Evolutionary conservation across 2,329 filamentous ascomycete genomes (phyloP), one percentile per base, ranked within the genome.

Genomic region (Geoglossum cookeanum): DNA sequence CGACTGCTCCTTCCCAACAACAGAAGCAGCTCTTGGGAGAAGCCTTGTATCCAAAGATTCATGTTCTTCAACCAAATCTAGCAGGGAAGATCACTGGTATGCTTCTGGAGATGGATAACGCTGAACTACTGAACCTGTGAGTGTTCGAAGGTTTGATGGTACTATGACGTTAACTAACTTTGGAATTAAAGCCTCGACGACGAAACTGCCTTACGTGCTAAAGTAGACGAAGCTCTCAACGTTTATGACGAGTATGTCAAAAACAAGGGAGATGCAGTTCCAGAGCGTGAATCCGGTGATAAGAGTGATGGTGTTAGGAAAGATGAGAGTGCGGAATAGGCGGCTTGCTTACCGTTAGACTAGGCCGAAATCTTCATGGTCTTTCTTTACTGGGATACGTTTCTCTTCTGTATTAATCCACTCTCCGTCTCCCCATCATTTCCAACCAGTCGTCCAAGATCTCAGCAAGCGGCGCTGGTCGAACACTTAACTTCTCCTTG

Each of bases 171-270:
- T 35, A 1, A 27, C 9, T 39, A 57, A 48, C 61, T 49, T 61
- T 66, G 59, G 64, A 42, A 8, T n/a, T 32, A 51, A 62, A 95
- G 90, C 62, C 88, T 94, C 64, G 87, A 91, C 69, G 89, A 97
- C 68, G 89, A 96, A 53, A 74, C 76, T 65, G 87, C 90, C 69
- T 84, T 98, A 59, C 87, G 88, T 70, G 81, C 84, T 71, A 98
- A 98, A 84, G 92, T 98, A 60, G 88, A 95, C 60, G 92, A 98
- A 77, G 92, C 92, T 63, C 85, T 98, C 69, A 87, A 81, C 64
- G 92, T 98, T 66, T 98, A 97, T 71, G 89, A 98, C 68, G 92
- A 98, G 73, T 98, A 98, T 72, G 84, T 97, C 75, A 97, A 97
- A 83, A 81, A 80, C 68, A 87, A 92, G 70, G 69, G 70, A 61